Evolutionary conservation across 1,139 yeast genomes (phyloP).

Genomic region (Geotrichum candidum): DNA sequence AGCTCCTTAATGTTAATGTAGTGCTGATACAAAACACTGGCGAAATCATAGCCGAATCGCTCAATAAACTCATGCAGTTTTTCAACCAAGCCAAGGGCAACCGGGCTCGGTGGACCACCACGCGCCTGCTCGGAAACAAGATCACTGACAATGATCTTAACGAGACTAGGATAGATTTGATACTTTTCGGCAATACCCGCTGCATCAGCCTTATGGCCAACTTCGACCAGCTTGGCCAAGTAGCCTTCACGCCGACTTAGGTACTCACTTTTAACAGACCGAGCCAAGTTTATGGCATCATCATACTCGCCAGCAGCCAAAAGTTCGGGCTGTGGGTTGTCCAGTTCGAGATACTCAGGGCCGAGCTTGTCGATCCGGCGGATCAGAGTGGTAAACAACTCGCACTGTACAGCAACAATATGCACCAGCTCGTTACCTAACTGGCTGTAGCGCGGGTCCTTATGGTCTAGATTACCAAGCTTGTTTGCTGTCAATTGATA

Average conservation of each 20-base stretch:
- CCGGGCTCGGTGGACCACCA: constrained; percentile 29
- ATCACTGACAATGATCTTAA: constrained; percentile 55
- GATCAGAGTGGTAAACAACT: constrained; percentile 29
- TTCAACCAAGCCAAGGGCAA: constrained; percentile 21
- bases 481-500: constrained; percentile 21
- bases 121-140: constrained; percentile 22
- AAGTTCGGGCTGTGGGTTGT: neutral
- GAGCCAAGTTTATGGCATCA: constrained; percentile 1
- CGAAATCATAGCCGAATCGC: constrained; percentile 64
- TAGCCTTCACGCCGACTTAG: constrained; percentile 38
- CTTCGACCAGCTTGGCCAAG: constrained; percentile 49
- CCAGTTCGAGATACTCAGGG: neutral
- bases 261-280: neutral
- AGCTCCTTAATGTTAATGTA: constrained; percentile 52
- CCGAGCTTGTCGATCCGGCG: constrained; percentile 22
- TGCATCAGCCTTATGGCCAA: constrained; percentile 49
- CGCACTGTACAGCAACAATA: constrained; percentile 32
- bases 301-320: neutral
- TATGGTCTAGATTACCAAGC: constrained; percentile 17
- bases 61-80: constrained; percentile 50
- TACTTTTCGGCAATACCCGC: constrained; percentile 61
- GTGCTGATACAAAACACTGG: constrained; percentile 55
- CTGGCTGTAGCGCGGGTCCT: constrained; percentile 14
- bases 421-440: constrained; percentile 26
- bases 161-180: constrained; percentile 59